Conservation (phyloP, 2,329 filamentous ascomycete species). For the Phyllosticta citrichinensis region DNA sequence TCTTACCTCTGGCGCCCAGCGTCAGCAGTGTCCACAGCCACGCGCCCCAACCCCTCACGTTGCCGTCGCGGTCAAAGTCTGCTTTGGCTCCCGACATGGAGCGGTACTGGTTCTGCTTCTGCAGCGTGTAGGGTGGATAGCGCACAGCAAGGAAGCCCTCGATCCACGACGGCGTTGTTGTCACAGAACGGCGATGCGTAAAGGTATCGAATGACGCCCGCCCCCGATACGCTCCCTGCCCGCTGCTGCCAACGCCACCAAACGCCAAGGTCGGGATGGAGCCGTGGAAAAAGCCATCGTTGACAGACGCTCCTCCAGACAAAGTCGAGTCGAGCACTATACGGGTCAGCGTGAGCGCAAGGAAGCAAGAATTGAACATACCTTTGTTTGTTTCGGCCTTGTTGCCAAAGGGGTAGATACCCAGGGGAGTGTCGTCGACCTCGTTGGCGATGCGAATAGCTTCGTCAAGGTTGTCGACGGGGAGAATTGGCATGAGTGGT, state of each 20-base stretch:
- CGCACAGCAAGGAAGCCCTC: constrained; percentile 57
- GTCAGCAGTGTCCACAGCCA: constrained; percentile 19
- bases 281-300: constrained; percentile 58
- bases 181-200: constrained; percentile 51
- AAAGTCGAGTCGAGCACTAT: constrained; percentile 37
- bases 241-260: constrained; percentile 73
- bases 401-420: constrained; percentile 75
- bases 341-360: neutral
- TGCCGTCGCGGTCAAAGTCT: constrained; percentile 51
- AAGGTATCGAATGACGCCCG: constrained; percentile 62
- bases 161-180: constrained; percentile 56
- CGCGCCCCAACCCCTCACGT: constrained; percentile 19
- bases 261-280: constrained; percentile 64
- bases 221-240: constrained; percentile 68
- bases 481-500: constrained; percentile 75
- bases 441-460: constrained; percentile 74
- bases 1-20: constrained; percentile 10
- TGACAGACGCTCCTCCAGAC: constrained; percentile 42
- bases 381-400: constrained; percentile 67
- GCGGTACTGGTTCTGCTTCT: constrained; percentile 44
- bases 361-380: constrained; percentile 29
- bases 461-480: constrained; percentile 70
- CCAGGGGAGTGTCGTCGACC: constrained; percentile 73
- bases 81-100: constrained; percentile 43
- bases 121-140: constrained; percentile 49